Base-by-base conservation (phyloP, 2,329 filamentous ascomycete genomes). In the Colletotrichum tropicicola region DNA sequence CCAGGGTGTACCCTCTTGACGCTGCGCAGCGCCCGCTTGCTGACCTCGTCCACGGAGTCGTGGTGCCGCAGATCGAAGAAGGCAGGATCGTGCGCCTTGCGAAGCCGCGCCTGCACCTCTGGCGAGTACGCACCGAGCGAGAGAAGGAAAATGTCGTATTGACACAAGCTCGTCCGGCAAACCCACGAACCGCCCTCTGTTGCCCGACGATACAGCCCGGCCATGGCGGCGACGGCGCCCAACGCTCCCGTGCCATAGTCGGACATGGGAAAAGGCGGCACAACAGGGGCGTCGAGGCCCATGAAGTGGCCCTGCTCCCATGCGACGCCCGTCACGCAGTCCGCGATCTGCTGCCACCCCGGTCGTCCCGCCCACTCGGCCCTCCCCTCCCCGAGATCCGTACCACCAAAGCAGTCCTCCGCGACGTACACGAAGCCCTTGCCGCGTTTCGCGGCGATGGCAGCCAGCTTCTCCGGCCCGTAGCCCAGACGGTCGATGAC, bases 261-360 rank as follows among this genome's bases (percentile, higher is more conserved):
- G 8, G 80, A 83, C 73, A 85, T 85, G 43, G 83, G 83, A 48
- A 85, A 85, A 0, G 86, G 86, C 59, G 87, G 87, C 2, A 89
- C 83, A 1, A 89, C 82, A 21, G 87, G 87, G 69, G 88, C 86
- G 25, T 82, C 69, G 15, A 86, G 71, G 3, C 82, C 82, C 84
- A 87, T 86, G 61, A 83, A 82, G 30, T 74, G 68, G 23, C 85
- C 85, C 71, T 87, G 85, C 8, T 77, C 79, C 81, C 82, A 85
- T 2, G 83, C 82, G 4, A 84, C 77, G 9, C 83, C 83, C 5
- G 84, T 82, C 59, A 85, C 86, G 59, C 85, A 87, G 73, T 90
- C 88, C 30, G 87, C 87, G 56, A 89, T 89, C 69, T 88, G 86
- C 70, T 89, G 88, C 88, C 88, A 90, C 13, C 88, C 88, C 10